Evolutionary conservation across 768 basidiomycete species (phyloP), one percentile per base, ranked within the genome.

Genomic region (Termitomyces eurrhizus): DNA sequence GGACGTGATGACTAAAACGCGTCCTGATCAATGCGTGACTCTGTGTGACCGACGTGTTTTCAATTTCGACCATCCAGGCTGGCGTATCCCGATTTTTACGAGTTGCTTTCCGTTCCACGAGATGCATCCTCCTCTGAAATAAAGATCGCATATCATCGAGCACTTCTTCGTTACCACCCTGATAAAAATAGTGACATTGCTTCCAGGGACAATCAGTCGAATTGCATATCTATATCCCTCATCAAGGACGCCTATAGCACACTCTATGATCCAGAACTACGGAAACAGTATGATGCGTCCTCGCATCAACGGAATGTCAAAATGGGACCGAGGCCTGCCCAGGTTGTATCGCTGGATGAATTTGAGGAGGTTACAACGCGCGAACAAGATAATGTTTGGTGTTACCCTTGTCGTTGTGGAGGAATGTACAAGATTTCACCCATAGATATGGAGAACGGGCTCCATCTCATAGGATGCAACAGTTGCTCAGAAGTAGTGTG

Each of bases 401-500:
- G 65, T 32, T 80, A 91, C 68, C 62, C 72, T 4, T 93, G 92
- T 73, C 84, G 92, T 21, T 94, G 92, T 66, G 89, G 90, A 48
- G 88, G 88, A 7, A 61, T 51, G 21, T 93, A 92, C 67, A 72
- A 66, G 41, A 83, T 93, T 58, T 77, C 76, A 0, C 78, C 80
- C 56, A 71, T 65, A 2, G 80, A 87, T 53, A 80, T 93, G 78
- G 90, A 93, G 61, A 73, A 72, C 2, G 92, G 84, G n/a, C 76
- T 77, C 52, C 92, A 93, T 69, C 78, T 93, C 7, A 75, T 92
- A 11, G 85, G 81, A 2, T 94, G 92, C 64, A 81, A 74, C 57
- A 83, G 83, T 56, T 93, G 92, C 69, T 94, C 92, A 16, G 92
- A 93, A 71, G 84, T 83, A 9, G 76, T 93, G 1, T 93, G 91